Percentiles rank a stretch among this genome's conserved stretches.
These are phyloP conservation scores for Geosmithia morbida DNA, from an alignment of 2,329 filamentous ascomycete species.

Conservation along the genomic window DNA sequence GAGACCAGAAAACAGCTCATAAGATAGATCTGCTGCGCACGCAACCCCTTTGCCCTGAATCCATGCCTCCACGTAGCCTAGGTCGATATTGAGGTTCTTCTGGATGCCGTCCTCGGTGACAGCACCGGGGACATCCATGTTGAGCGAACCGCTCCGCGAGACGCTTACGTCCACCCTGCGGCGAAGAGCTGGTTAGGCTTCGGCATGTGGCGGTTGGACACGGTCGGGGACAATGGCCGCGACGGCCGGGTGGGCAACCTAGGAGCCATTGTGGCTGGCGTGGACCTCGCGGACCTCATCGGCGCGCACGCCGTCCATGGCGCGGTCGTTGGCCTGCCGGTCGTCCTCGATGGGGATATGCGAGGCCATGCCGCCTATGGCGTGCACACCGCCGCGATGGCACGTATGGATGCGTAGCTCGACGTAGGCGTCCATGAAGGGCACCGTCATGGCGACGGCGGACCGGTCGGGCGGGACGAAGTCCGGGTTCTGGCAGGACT, in stretches of 20 bases:
- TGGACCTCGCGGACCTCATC: conserved; percentile 83
- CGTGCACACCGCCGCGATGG: conserved; percentile 75
- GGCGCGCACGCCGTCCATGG: conserved; percentile 71
- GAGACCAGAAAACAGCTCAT: conserved; percentile 73
- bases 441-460: conserved; percentile 78
- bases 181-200: conserved; percentile 81
- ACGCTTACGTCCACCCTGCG: conserved; percentile 65
- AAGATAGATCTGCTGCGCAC: too few relatives aligned
- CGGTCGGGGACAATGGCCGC: conserved; percentile 65
- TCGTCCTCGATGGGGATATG: conserved; percentile 91
- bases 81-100: conserved; percentile 81
- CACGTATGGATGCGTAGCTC: conserved; percentile 86
- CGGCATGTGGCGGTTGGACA: conserved; percentile 91
- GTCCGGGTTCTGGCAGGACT: conserved; percentile 74
- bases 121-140: conserved; percentile 78
- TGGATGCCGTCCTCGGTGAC: conserved; percentile 79
- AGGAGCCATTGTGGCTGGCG: conserved; percentile 77
- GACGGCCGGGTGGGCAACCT: conserved; percentile 81
- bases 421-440: conserved; percentile 81
- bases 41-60: too few relatives aligned
- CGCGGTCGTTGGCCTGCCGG: conserved; percentile 65
- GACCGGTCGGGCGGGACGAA: conserved; percentile 77
- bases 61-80: conserved; percentile 91
- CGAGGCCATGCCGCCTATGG: conserved; percentile 87
- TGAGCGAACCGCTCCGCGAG: conserved; percentile 67